Evolutionary conservation across 2,329 filamentous ascomycete species (phyloP), one percentile per base, ranked within the genome.

Genomic region (Sporothrix pseudoabietina): DNA sequence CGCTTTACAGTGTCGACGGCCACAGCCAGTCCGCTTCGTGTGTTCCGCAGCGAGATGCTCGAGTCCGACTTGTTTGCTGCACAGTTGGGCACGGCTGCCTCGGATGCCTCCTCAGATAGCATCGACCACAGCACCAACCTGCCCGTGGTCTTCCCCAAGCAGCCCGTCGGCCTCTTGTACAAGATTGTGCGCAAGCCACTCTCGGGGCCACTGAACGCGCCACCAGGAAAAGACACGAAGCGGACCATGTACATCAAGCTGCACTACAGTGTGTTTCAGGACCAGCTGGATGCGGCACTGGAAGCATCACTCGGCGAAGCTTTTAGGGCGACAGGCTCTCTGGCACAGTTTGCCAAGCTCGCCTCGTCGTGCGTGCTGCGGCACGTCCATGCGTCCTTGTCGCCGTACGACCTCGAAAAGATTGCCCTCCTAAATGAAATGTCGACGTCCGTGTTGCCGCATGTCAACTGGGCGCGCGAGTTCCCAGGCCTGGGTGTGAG

Each of bases 1-100:
- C 91, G 91, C 10, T 99, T 99, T 80, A 97, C 93, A 16, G 91
- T 99, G 71, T 94, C 93, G 14, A 94, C 94, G 0, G 91, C 93
- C 0, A 93, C 87, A 72, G 81, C 88, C 32, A 90, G 91, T 41
- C 96, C 96, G 0, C 81, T 98, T 10, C 88, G 92, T 4, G 83
- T 99, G 7, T 85, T 92, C 63, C 87, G 87, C 71, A 93, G 92
- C 76, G 86, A 89, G 71, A 87, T 99, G 0, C 81, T 91, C 14
- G 88, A 87, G 5, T 94, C 93, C 0, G 88, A 91, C 1, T 82
- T 90, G 0, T 95, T 92, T 75, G 85, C 88, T 16, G 88, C 92
- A 0, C 83, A 88, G 22, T 91, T 89, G 76, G 88, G 89, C 76
- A 87, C 89, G 0, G 82, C 86, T 6, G 80, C 86, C 2, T 84